These are phyloP conservation scores for Schizosaccharomyces osmophilus DNA, from an alignment of 805 yeast species.

Conservation along the genomic window DNA sequence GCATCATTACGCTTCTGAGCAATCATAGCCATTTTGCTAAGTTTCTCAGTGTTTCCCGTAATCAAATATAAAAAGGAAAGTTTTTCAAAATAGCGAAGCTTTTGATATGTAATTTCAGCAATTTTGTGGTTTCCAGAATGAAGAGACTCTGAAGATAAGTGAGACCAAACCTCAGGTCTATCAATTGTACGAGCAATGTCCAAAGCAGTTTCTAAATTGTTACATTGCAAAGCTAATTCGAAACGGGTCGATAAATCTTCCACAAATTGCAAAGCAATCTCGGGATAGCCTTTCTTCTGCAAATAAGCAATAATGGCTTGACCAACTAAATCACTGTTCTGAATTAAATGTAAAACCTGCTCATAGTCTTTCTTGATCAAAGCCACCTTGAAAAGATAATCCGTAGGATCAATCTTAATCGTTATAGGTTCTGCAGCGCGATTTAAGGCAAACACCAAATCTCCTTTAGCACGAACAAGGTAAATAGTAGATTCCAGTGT, in stretches of 20 bases:
- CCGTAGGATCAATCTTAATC: constrained; percentile 75
- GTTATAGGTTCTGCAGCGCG: constrained; percentile 68
- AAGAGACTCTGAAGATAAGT: constrained; percentile 63
- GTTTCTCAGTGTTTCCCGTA: constrained; percentile 55
- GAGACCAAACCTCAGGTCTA: constrained; percentile 48
- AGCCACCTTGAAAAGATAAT: constrained; percentile 85
- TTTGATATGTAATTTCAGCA: constrained; percentile 74
- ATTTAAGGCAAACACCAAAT: constrained; percentile 53
- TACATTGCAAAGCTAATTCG: constrained; percentile 84
- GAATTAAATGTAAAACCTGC: constrained; percentile 76
- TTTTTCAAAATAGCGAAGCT: constrained; percentile 64
- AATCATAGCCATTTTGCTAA: constrained; percentile 65
- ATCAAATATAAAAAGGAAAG: constrained; percentile 67
- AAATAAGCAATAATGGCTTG: constrained; percentile 88
- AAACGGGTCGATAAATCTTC: constrained; percentile 90
- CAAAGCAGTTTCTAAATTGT: constrained; percentile 66
- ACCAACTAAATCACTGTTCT: constrained; percentile 77
- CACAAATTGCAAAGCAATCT: constrained; percentile 87
- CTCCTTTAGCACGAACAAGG: constrained; percentile 45
- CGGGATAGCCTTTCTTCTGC: constrained; percentile 89
- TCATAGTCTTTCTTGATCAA: constrained; percentile 68
- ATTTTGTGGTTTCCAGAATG: constrained; percentile 68
- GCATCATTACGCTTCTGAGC: constrained; percentile 72
- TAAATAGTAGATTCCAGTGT: constrained; percentile 77
- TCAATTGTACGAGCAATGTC: constrained; percentile 65